Conservation (phyloP, 257 asterid genomes). For the Gardenia jasminoides region DNA sequence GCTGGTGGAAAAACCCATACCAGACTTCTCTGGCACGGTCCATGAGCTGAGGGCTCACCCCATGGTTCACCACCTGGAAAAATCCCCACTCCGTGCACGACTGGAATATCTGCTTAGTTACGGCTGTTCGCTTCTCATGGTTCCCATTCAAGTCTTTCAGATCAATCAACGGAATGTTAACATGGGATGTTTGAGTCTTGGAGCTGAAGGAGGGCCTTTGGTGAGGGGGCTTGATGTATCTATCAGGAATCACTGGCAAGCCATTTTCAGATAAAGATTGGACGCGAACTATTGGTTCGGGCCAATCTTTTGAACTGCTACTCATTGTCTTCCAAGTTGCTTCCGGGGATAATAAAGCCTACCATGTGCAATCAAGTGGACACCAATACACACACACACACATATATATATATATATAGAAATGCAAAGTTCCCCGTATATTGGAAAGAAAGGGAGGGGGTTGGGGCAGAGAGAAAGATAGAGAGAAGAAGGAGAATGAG, state of each 20-base stretch:
- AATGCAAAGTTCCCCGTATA: not conserved
- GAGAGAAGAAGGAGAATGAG: not conserved
- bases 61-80: conserved; percentile 81
- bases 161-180: conserved; percentile 57
- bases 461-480: not conserved
- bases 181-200: not conserved
- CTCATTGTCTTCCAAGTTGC: not conserved
- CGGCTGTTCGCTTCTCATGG: conserved; percentile 8
- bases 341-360: conserved; percentile 13
- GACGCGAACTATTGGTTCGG: conserved; percentile 79
- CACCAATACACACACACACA: too few species aligned
- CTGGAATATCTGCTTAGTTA: conserved; percentile 32
- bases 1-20: conserved; percentile 68
- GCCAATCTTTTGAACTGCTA: conserved; percentile 50
- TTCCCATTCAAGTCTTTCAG: conserved; percentile 23
- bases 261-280: conserved; percentile 59
- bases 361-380: not conserved
- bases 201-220: conserved; percentile 29
- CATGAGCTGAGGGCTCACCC: conserved; percentile 54
- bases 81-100: conserved; percentile 82
- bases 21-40: conserved; percentile 62
- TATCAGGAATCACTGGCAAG: conserved; percentile 37
- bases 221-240: conserved; percentile 51
- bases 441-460: not conserved
- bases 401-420: too few species aligned